Conservation (phyloP, 225 moss, liverwort and hornwort genomes). For the Asterella californica region DNA sequence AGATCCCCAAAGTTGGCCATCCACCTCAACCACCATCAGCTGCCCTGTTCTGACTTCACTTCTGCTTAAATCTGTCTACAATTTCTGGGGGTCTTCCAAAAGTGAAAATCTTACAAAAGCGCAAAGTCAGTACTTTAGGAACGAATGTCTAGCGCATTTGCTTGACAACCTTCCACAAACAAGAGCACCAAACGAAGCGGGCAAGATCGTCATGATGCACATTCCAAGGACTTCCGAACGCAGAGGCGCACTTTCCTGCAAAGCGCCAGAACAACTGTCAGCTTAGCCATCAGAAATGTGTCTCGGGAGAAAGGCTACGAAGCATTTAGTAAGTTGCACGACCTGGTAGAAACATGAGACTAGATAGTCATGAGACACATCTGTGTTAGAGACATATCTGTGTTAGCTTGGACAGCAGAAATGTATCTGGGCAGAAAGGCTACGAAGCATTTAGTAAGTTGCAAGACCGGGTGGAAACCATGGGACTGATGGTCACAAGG, state of each 20-base stretch:
- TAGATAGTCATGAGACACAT: too few relatives aligned
- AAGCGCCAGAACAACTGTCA: not conserved
- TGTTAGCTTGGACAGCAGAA: not conserved
- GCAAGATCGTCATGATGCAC: conserved; percentile 28
- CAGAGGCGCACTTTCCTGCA: conserved; percentile 56
- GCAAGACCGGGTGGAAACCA: too few relatives aligned
- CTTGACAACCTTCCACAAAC: conserved; percentile 1
- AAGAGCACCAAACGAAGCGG: not conserved
- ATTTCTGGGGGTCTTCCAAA: conserved; percentile 6
- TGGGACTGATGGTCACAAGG: not conserved
- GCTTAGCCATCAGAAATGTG: not conserved
- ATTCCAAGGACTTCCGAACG: conserved; percentile 56
- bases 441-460: not conserved
- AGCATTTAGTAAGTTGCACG: not conserved
- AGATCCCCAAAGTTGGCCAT: conserved; percentile 15
- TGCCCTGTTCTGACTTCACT: conserved; percentile 18
- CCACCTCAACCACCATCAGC: conserved; percentile 9
- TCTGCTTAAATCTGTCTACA: conserved; percentile 6
- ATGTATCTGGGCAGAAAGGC: not conserved
- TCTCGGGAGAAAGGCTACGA: not conserved
- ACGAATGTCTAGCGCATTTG: conserved; percentile 12
- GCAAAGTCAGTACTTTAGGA: conserved; percentile 10
- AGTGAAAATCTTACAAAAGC: conserved; percentile 17
- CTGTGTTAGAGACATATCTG: too few relatives aligned
- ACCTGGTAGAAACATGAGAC: too few relatives aligned